Percentiles rank a stretch among this genome's conserved stretches.
Conservation (phyloP, 1,284 basidiomycete genomes). For the Cronartium quercuum region DNA sequence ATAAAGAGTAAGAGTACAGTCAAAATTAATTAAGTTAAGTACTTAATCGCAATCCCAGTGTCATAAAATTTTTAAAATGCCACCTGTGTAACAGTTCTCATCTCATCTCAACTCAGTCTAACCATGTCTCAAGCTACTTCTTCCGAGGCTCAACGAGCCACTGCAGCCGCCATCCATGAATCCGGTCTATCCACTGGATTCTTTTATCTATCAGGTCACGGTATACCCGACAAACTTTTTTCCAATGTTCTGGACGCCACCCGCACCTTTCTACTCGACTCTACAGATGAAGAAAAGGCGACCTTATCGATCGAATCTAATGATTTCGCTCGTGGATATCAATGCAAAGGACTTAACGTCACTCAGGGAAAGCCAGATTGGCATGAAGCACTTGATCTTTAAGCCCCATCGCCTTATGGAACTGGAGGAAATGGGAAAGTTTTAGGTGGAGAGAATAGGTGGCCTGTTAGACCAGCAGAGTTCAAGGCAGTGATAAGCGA, state of each 20-base stretch:
- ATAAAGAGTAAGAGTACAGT: too few relatives aligned
- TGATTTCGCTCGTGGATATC: constrained; percentile 50
- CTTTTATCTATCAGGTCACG: constrained; percentile 62
- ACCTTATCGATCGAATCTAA: constrained; percentile 61
- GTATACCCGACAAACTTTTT: constrained; percentile 59
- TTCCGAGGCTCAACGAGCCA: constrained; percentile 50
- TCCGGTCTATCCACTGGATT: constrained; percentile 74
- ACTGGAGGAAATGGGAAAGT: not conserved
- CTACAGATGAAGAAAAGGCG: constrained; percentile 63
- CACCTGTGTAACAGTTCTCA: too few relatives aligned
- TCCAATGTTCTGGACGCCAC: constrained; percentile 62
- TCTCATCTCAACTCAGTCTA: constrained; percentile 50
- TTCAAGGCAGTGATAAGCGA: constrained; percentile 9
- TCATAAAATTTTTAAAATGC: too few relatives aligned
- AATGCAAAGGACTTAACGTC: constrained; percentile 65
- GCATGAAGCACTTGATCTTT: constrained; percentile 76
- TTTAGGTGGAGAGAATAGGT: constrained; percentile 2
- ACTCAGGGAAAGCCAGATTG: constrained; percentile 75
- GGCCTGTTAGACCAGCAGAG: constrained; percentile 38
- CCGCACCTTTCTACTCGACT: constrained; percentile 63
- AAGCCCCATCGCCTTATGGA: constrained; percentile 55
- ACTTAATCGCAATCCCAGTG: too few relatives aligned
- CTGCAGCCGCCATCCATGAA: constrained; percentile 60
- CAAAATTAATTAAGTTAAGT: too few relatives aligned
- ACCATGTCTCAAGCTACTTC: constrained; percentile 44